Evolutionary conservation across 2,329 filamentous ascomycete genomes (phyloP), one percentile per base, ranked within the genome.

Genomic region (Eutypa lata): DNA sequence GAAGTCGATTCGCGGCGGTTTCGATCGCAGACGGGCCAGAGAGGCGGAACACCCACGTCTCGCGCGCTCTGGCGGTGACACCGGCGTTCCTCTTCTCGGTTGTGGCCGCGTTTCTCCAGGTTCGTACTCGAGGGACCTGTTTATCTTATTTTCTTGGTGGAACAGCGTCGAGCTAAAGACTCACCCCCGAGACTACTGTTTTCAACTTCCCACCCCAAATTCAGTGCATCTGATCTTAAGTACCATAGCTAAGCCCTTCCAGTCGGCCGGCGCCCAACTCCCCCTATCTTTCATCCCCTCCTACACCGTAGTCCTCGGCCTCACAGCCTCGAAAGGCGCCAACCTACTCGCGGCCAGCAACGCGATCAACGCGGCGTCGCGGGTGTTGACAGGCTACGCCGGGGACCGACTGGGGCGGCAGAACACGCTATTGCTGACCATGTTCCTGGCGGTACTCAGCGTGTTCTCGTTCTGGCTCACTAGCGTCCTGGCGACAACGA

Each of bases 271-370:
- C 4, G 72, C 76, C 43, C 70, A 73, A 48, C 69, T 77, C 10
- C 77, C 77, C 0, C 65, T 78, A n/a, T 70, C 71, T 0, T 80
- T 79, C 53, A 68, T 79, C 38, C 70, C 76, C 0, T 74, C 75
- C 14, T 80, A 78, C 57, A 74, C 71, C 8, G 70, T 76, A 2
- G 66, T 68, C 0, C 59, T 80, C 2, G 77, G 77, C 1, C 69
- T 72, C 52, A 68, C 65, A 0, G 64, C 74, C 3, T 62, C 66
- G 10, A 67, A 68, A 14, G 76, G 74, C 2, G 75, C 76, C 28
- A 70, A 69, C 13, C 61, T 78, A 18, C 64, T 80, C 16, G 76
- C 77, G 5, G 63, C 71, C 22, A 72, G 68, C 56, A 79, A 75
- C 57, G 74, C 68, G 6, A 69, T 78, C 33, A 79, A 78, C 52